A percentile compares a stretch with the other conserved stretches of the same genome.
These are phyloP conservation scores for Neurospora sp. DNA, from an alignment of 495 filamentous ascomycete species.

Conservation along the genomic window DNA sequence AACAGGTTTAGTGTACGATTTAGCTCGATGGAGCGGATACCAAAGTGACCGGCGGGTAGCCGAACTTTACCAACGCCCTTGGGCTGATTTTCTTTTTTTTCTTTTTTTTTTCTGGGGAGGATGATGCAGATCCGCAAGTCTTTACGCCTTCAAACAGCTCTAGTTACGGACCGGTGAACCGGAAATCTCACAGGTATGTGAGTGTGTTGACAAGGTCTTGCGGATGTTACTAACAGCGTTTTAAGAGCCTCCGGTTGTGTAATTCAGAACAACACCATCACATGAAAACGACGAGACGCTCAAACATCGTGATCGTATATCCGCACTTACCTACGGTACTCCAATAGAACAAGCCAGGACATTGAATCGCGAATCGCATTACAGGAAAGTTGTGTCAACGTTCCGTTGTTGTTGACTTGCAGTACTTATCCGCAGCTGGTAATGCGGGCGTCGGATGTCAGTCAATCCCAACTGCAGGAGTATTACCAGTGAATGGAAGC, in stretches of 20 bases:
- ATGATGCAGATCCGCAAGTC: too few relatives aligned
- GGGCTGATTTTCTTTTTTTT: too few relatives aligned
- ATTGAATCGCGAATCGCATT: not conserved
- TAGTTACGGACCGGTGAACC: not conserved
- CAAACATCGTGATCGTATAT: too few relatives aligned
- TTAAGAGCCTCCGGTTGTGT: not conserved
- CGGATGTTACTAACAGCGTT: not conserved
- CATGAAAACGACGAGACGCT: not conserved
- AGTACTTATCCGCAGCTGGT: not conserved
- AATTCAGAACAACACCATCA: not conserved
- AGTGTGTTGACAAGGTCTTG: not conserved
- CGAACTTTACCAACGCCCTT: too few relatives aligned
- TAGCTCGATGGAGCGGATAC: not conserved
- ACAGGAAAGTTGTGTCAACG: not conserved
- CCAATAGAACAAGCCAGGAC: not conserved
- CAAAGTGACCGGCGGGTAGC: not conserved
- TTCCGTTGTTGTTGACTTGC: not conserved
- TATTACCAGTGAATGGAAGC: not conserved
- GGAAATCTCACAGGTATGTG: not conserved
- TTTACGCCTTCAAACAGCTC: not conserved
- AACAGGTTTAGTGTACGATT: too few relatives aligned
- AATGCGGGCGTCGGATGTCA: not conserved
- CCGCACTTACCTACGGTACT: not conserved
- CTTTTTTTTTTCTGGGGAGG: too few relatives aligned
- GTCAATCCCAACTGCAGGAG: not conserved